A percentile compares a stretch with the other conserved stretches of the same genome.
Evolutionary conservation across 164 flowering plant species (phyloP).

Genomic region (Nelumbo lutea): DNA sequence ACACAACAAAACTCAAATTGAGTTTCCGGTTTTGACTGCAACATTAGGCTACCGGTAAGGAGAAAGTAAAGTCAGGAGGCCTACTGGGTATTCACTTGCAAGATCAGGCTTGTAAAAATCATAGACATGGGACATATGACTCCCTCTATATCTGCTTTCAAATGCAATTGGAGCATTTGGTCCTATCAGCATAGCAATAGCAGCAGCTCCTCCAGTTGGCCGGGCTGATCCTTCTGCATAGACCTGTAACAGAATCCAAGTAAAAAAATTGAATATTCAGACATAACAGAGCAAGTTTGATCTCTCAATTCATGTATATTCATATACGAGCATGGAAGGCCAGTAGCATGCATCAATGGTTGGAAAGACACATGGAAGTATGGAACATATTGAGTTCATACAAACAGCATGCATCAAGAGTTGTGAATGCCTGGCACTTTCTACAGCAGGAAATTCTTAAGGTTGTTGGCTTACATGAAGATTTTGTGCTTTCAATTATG

Average conservation of each 20-base stretch:
- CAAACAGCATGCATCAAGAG: background rate
- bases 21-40: background rate
- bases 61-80: slow-evolving; percentile 6
- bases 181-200: slow-evolving; percentile 92
- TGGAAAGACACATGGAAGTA: background rate
- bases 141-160: slow-evolving; percentile 83
- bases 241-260: slow-evolving; percentile 42
- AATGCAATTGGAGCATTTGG: slow-evolving; percentile 93
- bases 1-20: background rate
- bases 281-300: background rate
- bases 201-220: slow-evolving; percentile 99
- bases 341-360: background rate
- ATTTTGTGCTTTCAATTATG: background rate
- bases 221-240: slow-evolving; percentile 99
- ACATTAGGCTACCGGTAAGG: background rate
- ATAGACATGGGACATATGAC: slow-evolving; percentile 94
- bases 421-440: background rate
- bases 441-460: background rate
- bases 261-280: background rate
- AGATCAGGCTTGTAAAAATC: slow-evolving; percentile 98
- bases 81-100: slow-evolving; percentile 99
- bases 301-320: background rate
- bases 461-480: background rate
- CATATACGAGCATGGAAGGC: background rate
- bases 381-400: background rate